Percentiles rank a stretch among this genome's conserved stretches.
Evolutionary conservation across 176 grass and related monocot species (phyloP).

Genomic region (Cocos nucifera): DNA sequence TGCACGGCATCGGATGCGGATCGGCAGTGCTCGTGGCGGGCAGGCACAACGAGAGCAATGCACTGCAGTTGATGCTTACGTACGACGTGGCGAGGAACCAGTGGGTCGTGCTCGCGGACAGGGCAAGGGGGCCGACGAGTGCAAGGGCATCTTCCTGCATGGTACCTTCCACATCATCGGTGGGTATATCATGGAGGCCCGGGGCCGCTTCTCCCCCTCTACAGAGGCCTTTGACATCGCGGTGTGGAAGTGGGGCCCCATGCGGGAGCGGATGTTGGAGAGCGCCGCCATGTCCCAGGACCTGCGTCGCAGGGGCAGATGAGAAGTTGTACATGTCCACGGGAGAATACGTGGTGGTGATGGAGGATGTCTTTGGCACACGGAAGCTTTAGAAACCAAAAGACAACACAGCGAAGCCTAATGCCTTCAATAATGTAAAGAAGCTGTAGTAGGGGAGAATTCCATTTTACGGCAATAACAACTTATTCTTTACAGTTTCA

Average conservation of each 20-base stretch:
- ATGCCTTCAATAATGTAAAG: too few relatives aligned
- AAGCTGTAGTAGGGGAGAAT: too few relatives aligned
- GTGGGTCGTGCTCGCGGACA: slow-evolving; percentile 60
- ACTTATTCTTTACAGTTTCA: neutral
- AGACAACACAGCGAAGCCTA: too few relatives aligned
- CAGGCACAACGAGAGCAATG: slow-evolving; percentile 88
- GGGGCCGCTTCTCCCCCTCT: slow-evolving; percentile 52
- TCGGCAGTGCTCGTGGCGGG: slow-evolving; percentile 54
- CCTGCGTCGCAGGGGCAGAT: slow-evolving; percentile 18
- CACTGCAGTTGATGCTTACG: slow-evolving; percentile 51
- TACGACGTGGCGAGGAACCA: slow-evolving; percentile 45
- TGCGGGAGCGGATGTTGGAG: too few relatives aligned
- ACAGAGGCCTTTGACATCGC: slow-evolving; percentile 47
- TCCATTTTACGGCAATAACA: slow-evolving; percentile 1
- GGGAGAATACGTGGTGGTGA: slow-evolving; percentile 30
- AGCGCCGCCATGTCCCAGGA: slow-evolving; percentile 16
- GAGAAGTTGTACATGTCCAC: slow-evolving; percentile 55
- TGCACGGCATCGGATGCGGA: slow-evolving; percentile 27
- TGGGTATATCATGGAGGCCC: slow-evolving; percentile 67
- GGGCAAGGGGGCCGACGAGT: slow-evolving; percentile 68
- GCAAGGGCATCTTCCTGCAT: slow-evolving; percentile 45
- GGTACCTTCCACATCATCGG: slow-evolving; percentile 55
- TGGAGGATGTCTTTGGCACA: slow-evolving; percentile 12
- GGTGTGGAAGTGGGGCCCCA: slow-evolving; percentile 22
- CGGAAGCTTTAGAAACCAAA: too few relatives aligned